Percentiles rank a stretch among this genome's conserved stretches.
These are phyloP conservation scores for Cicer yamashitae DNA, from an alignment of 306 rosid species.

Conservation along the genomic window DNA sequence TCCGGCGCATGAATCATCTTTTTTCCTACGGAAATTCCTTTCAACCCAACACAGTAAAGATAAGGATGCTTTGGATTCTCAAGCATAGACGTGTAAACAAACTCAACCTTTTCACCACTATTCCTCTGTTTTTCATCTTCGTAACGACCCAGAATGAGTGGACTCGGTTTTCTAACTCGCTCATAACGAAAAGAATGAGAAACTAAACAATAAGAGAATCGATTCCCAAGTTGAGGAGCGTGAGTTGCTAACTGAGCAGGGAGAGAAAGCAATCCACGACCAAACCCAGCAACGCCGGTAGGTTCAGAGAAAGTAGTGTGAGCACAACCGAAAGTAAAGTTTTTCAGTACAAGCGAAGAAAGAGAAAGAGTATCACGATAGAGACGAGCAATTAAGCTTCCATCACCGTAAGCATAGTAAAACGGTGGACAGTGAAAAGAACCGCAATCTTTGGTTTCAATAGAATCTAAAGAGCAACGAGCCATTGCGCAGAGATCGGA, in stretches of 20 bases:
- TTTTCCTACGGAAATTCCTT: slow-evolving; percentile 66
- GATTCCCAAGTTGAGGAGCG: slow-evolving; percentile 72
- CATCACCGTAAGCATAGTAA: slow-evolving; percentile 88
- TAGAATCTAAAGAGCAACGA: slow-evolving; percentile 68
- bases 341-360: slow-evolving; percentile 56
- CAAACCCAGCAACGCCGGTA: slow-evolving; percentile 87
- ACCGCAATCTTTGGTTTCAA: slow-evolving; percentile 71
- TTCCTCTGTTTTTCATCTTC: slow-evolving; percentile 42
- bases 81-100: slow-evolving; percentile 75
- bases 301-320: slow-evolving; percentile 83
- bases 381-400: slow-evolving; percentile 75
- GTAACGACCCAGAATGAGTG: slow-evolving; percentile 75
- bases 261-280: slow-evolving; percentile 75
- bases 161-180: slow-evolving; percentile 73
- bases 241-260: slow-evolving; percentile 68
- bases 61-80: slow-evolving; percentile 78
- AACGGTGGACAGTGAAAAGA: slow-evolving; percentile 71
- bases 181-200: slow-evolving; percentile 73
- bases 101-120: slow-evolving; percentile 45
- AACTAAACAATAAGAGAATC: slow-evolving; percentile 80
- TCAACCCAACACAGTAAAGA: slow-evolving; percentile 69
- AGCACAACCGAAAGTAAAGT: slow-evolving; percentile 88
- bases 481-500: slow-evolving; percentile 83
- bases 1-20: slow-evolving; percentile 60
- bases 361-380: slow-evolving; percentile 51